Evolutionary conservation across 2,329 filamentous ascomycete species (phyloP).

Genomic region (Penicillium vulpinum): DNA sequence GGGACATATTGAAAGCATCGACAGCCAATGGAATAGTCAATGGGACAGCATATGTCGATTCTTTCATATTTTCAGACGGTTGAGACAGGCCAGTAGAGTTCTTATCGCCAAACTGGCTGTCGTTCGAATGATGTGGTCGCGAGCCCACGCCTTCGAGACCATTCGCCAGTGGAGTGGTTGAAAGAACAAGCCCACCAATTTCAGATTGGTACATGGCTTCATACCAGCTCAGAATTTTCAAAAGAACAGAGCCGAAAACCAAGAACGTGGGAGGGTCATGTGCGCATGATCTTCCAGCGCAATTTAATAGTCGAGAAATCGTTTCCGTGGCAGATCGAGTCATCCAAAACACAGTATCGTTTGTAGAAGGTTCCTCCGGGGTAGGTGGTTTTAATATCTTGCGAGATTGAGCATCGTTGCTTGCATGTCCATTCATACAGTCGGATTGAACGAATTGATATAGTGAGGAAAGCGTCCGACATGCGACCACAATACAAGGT

Average conservation of each 20-base stretch:
- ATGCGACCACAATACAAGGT: neutral
- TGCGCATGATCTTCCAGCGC: neutral
- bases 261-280: neutral
- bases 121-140: too few relatives aligned
- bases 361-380: too few relatives aligned
- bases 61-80: too few relatives aligned
- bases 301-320: neutral
- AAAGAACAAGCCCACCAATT: neutral
- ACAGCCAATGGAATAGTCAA: neutral
- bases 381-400: neutral
- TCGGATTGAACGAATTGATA: neutral
- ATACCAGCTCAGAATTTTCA: neutral
- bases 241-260: neutral
- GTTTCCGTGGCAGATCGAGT: neutral
- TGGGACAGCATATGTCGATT: neutral
- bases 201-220: neutral
- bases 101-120: too few relatives aligned
- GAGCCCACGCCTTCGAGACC: too few relatives aligned
- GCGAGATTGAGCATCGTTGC: neutral
- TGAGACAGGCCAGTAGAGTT: too few relatives aligned
- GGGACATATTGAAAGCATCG: neutral
- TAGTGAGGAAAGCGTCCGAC: neutral
- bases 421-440: neutral
- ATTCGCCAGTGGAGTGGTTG: too few relatives aligned
- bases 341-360: neutral